A percentile compares a stretch with the other conserved stretches of the same genome.
Conservation (phyloP, 352 stramenopile species). For the Saprolegnia parasitica region DNA sequence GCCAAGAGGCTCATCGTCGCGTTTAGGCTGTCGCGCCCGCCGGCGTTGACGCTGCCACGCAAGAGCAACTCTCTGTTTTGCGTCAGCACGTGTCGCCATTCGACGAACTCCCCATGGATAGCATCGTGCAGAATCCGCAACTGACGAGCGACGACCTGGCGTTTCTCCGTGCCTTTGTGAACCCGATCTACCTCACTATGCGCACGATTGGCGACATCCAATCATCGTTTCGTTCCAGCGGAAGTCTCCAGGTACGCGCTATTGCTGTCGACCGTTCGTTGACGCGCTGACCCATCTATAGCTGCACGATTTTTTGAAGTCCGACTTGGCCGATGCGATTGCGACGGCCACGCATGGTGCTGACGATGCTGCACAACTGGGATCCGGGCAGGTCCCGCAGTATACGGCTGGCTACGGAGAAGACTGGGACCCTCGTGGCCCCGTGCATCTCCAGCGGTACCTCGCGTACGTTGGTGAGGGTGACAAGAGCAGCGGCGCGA, state of each 20-base stretch:
- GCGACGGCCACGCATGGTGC: conserved; percentile 32
- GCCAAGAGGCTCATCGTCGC: not conserved
- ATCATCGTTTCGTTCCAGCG: conserved; percentile 48
- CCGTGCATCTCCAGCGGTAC: conserved; percentile 25
- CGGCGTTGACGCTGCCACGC: conserved; percentile 29
- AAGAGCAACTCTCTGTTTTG: conserved; percentile 15
- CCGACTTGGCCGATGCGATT: conserved; percentile 51
- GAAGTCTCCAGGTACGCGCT: conserved; percentile 18
- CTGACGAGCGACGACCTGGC: conserved; percentile 48
- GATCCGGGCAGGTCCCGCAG: conserved; percentile 36
- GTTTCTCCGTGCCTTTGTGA: conserved; percentile 73
- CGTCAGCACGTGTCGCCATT: conserved; percentile 30
- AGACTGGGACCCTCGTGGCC: conserved; percentile 6
- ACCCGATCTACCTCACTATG: conserved; percentile 63
- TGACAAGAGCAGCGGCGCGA: not conserved
- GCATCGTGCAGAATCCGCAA: conserved; percentile 25
- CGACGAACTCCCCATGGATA: conserved; percentile 28
- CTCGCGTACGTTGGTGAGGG: not conserved
- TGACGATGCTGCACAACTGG: conserved; percentile 49
- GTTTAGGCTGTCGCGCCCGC: conserved; percentile 31
- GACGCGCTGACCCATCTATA: conserved; percentile 58
- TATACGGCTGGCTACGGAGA: conserved; percentile 33
- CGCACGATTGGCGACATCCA: conserved; percentile 69
- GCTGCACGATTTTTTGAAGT: conserved; percentile 79
- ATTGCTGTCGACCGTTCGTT: not conserved